These are phyloP conservation scores for Cyclotella sp. DNA, from an alignment of 108 stramenopile genomes.

Conservation along the genomic window DNA sequence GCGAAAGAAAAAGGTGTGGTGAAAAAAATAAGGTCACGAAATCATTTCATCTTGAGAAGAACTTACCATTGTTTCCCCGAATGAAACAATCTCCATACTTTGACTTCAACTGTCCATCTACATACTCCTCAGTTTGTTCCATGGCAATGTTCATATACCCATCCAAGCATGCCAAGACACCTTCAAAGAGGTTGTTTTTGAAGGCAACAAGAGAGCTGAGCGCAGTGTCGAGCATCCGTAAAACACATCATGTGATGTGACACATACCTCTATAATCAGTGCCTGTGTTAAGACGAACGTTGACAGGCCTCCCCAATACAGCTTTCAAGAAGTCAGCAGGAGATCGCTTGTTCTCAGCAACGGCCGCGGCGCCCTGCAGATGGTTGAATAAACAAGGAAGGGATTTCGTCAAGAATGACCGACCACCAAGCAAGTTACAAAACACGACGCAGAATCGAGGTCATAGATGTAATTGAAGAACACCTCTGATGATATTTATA, in stretches of 20 bases:
- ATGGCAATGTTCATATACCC: slow-evolving; percentile 99
- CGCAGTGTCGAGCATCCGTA: background rate
- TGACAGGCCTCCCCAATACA: slow-evolving; percentile 91
- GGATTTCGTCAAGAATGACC: background rate
- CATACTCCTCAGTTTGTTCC: slow-evolving; percentile 99
- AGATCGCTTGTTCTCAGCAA: slow-evolving; percentile 61
- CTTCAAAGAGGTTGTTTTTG: slow-evolving; percentile 26
- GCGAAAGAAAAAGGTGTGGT: background rate
- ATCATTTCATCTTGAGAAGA: background rate
- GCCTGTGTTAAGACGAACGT: slow-evolving; percentile 97
- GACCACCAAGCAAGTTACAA: background rate
- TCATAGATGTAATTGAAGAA: too few relatives aligned
- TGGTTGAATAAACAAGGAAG: background rate
- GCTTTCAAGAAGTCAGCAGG: slow-evolving; percentile 91
- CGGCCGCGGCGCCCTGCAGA: background rate
- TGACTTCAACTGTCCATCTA: slow-evolving; percentile 96
- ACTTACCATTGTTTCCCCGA: slow-evolving; percentile 97
- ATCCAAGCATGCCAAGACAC: slow-evolving; percentile 97
- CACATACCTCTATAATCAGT: slow-evolving; percentile 91
- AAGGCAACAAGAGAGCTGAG: background rate
- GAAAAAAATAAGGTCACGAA: background rate
- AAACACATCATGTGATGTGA: background rate
- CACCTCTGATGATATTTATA: too few relatives aligned
- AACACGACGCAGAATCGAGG: too few relatives aligned
- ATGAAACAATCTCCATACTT: slow-evolving; percentile 99